Percentiles rank a stretch among this genome's conserved stretches.
These are phyloP conservation scores for Fusarium phyllophilum DNA, from an alignment of 2,329 filamentous ascomycete species.

Conservation along the genomic window DNA sequence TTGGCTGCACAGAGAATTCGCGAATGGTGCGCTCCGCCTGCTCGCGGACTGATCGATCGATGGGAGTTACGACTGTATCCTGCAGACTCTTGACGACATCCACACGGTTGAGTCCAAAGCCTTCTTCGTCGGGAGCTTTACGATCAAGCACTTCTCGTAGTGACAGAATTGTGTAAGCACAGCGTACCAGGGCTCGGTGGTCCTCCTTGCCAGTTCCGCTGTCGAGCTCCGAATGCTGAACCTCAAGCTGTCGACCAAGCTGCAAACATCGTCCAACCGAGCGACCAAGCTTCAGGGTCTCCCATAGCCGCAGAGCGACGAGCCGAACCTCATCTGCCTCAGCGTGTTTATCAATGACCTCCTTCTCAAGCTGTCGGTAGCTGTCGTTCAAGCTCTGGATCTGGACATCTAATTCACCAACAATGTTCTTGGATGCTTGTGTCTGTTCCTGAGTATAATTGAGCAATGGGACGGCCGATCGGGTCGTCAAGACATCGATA, in stretches of 20 bases:
- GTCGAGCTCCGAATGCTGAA: conserved; percentile 76
- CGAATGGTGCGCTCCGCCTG: conserved; percentile 81
- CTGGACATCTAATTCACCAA: conserved; percentile 82
- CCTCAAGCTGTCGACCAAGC: conserved; percentile 85
- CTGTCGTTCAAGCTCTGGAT: conserved; percentile 83
- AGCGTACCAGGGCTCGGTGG: conserved; percentile 82
- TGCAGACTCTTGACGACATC: conserved; percentile 77
- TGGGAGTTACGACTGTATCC: conserved; percentile 73
- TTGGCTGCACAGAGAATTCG: conserved; percentile 77
- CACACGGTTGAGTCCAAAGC: conserved; percentile 78
- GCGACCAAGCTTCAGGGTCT: conserved; percentile 80
- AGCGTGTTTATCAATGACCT: conserved; percentile 87
- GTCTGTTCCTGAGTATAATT: conserved; percentile 80
- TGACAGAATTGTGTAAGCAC: conserved; percentile 80
- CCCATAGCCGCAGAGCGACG: conserved; percentile 81
- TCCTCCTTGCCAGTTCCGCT: conserved; percentile 68
- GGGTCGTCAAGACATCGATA: conserved; percentile 88
- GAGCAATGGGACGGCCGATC: conserved; percentile 83
- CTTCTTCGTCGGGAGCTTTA: conserved; percentile 77
- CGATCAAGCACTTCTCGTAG: conserved; percentile 78
- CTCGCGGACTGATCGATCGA: conserved; percentile 78
- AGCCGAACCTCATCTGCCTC: conserved; percentile 84
- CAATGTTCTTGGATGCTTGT: conserved; percentile 75
- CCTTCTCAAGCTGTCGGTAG: conserved; percentile 85
- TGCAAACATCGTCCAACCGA: conserved; percentile 82